Conservation (phyloP, 2,329 filamentous ascomycete genomes). For the Colletotrichum shisoi region DNA sequence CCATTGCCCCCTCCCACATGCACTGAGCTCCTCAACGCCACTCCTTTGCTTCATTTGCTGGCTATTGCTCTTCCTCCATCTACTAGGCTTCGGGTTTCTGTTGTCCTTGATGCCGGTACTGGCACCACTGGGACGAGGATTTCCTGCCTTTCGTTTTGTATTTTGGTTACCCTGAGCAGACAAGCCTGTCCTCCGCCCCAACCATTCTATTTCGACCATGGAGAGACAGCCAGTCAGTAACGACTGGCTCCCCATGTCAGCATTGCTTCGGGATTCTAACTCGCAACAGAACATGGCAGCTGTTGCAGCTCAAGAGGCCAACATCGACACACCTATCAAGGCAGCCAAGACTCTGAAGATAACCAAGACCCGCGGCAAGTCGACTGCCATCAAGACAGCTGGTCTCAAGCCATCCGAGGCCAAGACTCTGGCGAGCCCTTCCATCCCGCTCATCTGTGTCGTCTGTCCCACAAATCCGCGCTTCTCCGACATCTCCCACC, state of each 20-base stretch:
- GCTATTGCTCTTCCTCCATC: conserved; percentile 12
- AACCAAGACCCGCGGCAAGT: conserved; percentile 5
- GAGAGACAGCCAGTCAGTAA: conserved; percentile 33
- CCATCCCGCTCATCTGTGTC: conserved; percentile 77
- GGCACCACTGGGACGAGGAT: conserved; percentile 8
- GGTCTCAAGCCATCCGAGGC: conserved; percentile 40
- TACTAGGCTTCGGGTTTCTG: conserved; percentile 17
- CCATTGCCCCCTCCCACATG: conserved; percentile 19
- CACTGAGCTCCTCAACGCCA: conserved; percentile 11
- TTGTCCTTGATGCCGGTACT: conserved; percentile 25
- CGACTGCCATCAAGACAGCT: conserved; percentile 38
- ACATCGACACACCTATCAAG: conserved; percentile 5
- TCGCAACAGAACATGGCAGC: conserved; percentile 51
- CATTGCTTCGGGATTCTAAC: conserved; percentile 29
- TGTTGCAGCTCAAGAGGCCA: conserved; percentile 32
- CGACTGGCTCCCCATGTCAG: conserved; percentile 13
- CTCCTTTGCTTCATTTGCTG: conserved; percentile 34
- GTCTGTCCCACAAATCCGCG: conserved; percentile 81
- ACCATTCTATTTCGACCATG: conserved; percentile 23
- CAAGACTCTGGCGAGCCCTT: conserved; percentile 36
- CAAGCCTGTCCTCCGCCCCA: conserved; percentile 16
- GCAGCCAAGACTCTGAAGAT: conserved; percentile 8
- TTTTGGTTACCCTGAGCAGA: conserved; percentile 32
- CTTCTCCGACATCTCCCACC: conserved; percentile 90
- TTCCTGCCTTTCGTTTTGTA: conserved; percentile 32